These are phyloP conservation scores for Rheum nobile DNA, from an alignment of 148 eudicot genomes.

Conservation along the genomic window DNA sequence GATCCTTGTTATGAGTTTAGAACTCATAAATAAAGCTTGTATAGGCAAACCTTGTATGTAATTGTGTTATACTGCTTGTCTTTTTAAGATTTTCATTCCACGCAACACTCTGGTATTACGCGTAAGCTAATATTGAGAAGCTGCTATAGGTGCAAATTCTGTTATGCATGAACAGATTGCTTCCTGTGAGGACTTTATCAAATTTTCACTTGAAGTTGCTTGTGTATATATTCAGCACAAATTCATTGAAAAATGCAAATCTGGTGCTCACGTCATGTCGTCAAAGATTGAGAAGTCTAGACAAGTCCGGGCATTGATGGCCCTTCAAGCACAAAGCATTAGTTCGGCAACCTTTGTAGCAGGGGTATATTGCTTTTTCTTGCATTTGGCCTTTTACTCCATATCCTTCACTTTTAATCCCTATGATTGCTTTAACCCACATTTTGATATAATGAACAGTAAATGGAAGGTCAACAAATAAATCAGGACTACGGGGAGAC, in stretches of 20 bases:
- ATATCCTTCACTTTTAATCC: neutral
- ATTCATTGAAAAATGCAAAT: conserved; percentile 87
- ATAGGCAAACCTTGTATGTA: neutral
- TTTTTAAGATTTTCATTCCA: neutral
- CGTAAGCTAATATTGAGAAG: neutral
- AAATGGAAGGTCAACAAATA: conserved; percentile 36
- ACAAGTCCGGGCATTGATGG: conserved; percentile 62
- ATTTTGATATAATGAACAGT: conserved; percentile 13
- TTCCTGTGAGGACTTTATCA: neutral
- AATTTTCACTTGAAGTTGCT: neutral
- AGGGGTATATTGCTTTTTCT: conserved; percentile 23
- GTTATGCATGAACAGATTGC: neutral
- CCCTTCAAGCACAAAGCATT: conserved; percentile 47
- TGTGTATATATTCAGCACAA: conserved; percentile 54
- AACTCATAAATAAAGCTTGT: neutral
- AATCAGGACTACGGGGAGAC: conserved; percentile 73
- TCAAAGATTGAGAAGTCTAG: conserved; percentile 86
- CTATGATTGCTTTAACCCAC: neutral
- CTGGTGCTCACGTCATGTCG: conserved; percentile 65
- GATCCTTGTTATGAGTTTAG: neutral
- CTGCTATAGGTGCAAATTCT: neutral
- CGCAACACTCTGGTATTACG: neutral
- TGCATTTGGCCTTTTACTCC: neutral
- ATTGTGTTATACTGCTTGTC: neutral
- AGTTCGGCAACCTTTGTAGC: conserved; percentile 41